Evolutionary conservation across 352 stramenopile genomes (phyloP).

Genomic region (Phytophthora agathidicida): DNA sequence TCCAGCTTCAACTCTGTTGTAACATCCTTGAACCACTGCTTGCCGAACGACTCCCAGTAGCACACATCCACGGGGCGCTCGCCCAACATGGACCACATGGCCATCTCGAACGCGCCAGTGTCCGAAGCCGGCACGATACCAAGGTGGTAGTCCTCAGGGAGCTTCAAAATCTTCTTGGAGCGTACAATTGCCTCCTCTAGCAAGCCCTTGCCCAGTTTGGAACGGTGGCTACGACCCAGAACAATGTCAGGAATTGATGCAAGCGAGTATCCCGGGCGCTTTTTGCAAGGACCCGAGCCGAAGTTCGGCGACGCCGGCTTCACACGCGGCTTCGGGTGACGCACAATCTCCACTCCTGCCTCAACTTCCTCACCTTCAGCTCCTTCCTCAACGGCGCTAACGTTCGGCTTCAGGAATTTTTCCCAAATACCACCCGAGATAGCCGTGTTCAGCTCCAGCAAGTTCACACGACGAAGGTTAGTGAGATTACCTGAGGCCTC

Average conservation of each 20-base stretch:
- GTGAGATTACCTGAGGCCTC: conserved; percentile 71
- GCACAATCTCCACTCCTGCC: conserved; percentile 49
- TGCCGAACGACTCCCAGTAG: conserved; percentile 98
- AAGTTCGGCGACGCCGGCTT: conserved; percentile 95
- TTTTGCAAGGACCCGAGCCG: conserved; percentile 98
- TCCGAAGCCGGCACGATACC: conserved; percentile 98
- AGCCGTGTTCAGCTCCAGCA: conserved; percentile 75
- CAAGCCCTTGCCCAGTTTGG: conserved; percentile 96
- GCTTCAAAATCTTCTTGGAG: conserved; percentile 93
- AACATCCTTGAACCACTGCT: conserved; percentile 97
- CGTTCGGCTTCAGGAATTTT: conserved; percentile 60
- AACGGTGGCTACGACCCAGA: conserved; percentile 96
- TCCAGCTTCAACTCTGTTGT: conserved; percentile 95
- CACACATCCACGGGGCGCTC: conserved; percentile 92
- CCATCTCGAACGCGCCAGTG: conserved; percentile 99
- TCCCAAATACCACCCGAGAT: conserved; percentile 58
- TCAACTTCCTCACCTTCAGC: conserved; percentile 25
- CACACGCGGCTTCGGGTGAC: conserved; percentile 67
- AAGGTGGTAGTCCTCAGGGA: conserved; percentile 96
- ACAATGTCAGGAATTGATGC: conserved; percentile 87
- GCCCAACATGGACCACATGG: conserved; percentile 99
- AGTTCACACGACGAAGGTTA: conserved; percentile 87
- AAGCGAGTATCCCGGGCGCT: conserved; percentile 96
- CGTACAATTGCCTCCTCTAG: conserved; percentile 96
- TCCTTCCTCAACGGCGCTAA: conserved; percentile 32